Conservation (phyloP, 306 rosid genomes). For the Parietaria judaica region DNA sequence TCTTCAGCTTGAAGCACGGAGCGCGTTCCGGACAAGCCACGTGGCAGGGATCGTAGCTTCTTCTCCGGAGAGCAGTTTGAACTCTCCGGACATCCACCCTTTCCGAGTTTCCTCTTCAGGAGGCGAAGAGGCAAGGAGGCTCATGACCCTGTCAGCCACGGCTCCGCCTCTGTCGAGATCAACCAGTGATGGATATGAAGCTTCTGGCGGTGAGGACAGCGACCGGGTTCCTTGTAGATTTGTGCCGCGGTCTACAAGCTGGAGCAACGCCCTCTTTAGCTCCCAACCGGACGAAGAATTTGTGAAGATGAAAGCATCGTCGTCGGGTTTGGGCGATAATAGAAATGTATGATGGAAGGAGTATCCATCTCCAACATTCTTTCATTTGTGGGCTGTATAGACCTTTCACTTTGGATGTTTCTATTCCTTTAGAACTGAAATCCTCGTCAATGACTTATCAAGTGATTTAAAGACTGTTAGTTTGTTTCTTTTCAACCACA, state of each 20-base stretch:
- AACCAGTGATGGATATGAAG: conserved; percentile 94
- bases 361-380: conserved; percentile 43
- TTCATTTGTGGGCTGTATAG: conserved; percentile 47
- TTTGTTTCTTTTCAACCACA: too few species aligned
- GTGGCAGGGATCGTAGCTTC: conserved; percentile 59
- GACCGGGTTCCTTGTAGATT: conserved; percentile 79
- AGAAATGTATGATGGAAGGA: conserved; percentile 51
- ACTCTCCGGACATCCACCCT: conserved; percentile 88
- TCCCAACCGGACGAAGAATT: conserved; percentile 63
- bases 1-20: conserved; percentile 75
- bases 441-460: too few species aligned
- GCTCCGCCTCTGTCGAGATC: conserved; percentile 69
- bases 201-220: conserved; percentile 97
- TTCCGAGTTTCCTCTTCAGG: conserved; percentile 56
- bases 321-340: conserved; percentile 42
- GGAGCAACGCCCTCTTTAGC: conserved; percentile 68
- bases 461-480: too few species aligned
- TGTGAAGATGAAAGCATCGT: conserved; percentile 43
- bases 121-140: conserved; percentile 63
- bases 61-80: conserved; percentile 93
- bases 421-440: too few species aligned
- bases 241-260: conserved; percentile 60
- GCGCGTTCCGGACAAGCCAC: conserved; percentile 63
- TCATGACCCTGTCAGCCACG: conserved; percentile 40
- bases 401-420: too few species aligned